Conservation (phyloP, 2,329 filamentous ascomycete genomes). For the Cordyceps javanica region DNA sequence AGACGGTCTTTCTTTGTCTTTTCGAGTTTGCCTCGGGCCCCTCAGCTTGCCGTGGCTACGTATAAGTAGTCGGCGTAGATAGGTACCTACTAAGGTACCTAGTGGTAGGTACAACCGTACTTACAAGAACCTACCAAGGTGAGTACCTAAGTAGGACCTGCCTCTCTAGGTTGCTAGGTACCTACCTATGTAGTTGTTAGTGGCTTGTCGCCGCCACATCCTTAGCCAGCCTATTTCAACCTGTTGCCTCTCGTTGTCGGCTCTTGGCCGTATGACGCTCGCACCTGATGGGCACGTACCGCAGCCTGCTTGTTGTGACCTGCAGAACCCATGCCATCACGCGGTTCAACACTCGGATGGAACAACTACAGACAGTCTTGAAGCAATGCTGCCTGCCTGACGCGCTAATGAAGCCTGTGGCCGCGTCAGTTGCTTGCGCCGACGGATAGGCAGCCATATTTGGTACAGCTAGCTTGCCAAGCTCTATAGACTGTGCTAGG, state of each 20-base stretch:
- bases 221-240: neutral
- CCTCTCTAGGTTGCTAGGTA: neutral
- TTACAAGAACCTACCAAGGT: too few relatives aligned
- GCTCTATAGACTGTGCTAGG: too few relatives aligned
- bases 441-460: neutral
- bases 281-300: neutral
- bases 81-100: too few relatives aligned
- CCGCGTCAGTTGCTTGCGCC: slow-evolving; percentile 7
- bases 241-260: neutral
- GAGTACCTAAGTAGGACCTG: too few relatives aligned
- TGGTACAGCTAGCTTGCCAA: too few relatives aligned
- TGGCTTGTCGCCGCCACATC: too few relatives aligned
- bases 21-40: neutral
- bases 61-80: too few relatives aligned
- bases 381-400: neutral
- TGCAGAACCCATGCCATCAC: neutral
- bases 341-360: neutral
- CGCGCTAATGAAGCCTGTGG: neutral
- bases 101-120: too few relatives aligned
- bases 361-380: neutral
- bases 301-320: neutral
- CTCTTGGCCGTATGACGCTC: neutral
- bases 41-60: too few relatives aligned
- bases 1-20: too few relatives aligned
- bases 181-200: too few relatives aligned